Percentiles rank a stretch among this genome's conserved stretches.
These are phyloP conservation scores for Pleurotus salmoneostramineus DNA, from an alignment of 768 basidiomycete genomes.

Conservation along the genomic window DNA sequence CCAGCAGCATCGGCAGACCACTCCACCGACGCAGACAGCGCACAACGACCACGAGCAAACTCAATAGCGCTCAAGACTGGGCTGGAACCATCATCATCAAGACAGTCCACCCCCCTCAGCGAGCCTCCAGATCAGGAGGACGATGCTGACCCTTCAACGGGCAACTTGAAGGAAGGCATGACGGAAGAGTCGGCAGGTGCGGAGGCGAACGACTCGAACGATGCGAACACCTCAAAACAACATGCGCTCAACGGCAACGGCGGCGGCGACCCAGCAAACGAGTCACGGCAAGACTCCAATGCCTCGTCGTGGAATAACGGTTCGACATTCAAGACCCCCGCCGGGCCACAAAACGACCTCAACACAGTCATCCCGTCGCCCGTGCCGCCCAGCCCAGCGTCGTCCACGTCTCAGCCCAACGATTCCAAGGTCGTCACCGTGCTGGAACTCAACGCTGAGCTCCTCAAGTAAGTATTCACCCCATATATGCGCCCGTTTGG, in stretches of 20 bases:
- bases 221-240: not conserved
- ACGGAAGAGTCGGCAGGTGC: slow-evolving; percentile 1
- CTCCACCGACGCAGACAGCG: slow-evolving; percentile 20
- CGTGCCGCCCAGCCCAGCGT: slow-evolving; percentile 16
- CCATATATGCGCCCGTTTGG: not conserved
- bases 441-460: slow-evolving; percentile 64
- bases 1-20: slow-evolving; percentile 26
- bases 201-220: not conserved
- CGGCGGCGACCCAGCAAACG: not conserved
- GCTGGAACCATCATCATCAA: slow-evolving; percentile 37
- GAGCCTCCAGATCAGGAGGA: slow-evolving; percentile 31
- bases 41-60: slow-evolving; percentile 27
- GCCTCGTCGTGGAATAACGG: slow-evolving; percentile 3
- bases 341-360: slow-evolving; percentile 15
- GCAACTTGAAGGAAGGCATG: slow-evolving; percentile 8
- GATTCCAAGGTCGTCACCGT: slow-evolving; percentile 57
- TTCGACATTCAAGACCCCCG: slow-evolving; percentile 10
- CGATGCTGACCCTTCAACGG: slow-evolving; percentile 3
- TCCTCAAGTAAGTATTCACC: slow-evolving; percentile 51
- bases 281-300: not conserved
- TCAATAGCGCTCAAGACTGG: slow-evolving; percentile 5
- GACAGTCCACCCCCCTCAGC: slow-evolving; percentile 70
- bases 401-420: slow-evolving; percentile 23
- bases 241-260: slow-evolving; percentile 6
- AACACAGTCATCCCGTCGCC: slow-evolving; percentile 18